Percentiles rank a stretch among this genome's conserved stretches.
Evolutionary conservation across 1,284 basidiomycete species (phyloP).

Genomic region (Ganoderma lucidum): DNA sequence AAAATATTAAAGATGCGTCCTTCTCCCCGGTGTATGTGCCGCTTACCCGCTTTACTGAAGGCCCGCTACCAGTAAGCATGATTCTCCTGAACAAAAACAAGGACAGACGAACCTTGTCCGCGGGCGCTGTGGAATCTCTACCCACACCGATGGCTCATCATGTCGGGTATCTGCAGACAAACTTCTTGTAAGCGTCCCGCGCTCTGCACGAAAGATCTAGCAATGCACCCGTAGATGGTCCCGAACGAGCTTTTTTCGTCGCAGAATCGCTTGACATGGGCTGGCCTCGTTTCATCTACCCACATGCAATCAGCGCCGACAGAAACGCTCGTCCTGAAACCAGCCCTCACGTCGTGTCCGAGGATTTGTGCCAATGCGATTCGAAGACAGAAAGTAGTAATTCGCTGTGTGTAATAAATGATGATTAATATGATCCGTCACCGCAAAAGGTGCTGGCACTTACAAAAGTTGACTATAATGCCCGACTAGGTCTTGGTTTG

Average conservation of each 20-base stretch:
- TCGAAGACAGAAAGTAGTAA: neutral
- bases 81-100: neutral
- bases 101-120: neutral
- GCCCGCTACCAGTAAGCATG: neutral
- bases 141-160: conserved; percentile 18
- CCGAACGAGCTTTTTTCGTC: neutral
- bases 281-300: conserved; percentile 2
- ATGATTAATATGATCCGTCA: neutral
- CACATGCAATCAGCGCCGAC: neutral
- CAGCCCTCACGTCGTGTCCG: neutral
- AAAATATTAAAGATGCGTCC: neutral
- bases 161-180: neutral
- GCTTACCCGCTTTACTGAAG: neutral
- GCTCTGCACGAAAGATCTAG: no score
- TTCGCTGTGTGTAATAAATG: neutral
- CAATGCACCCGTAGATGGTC: neutral
- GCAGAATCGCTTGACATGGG: neutral
- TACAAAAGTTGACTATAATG: neutral
- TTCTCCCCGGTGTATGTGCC: neutral
- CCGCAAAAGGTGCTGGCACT: neutral
- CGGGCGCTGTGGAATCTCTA: conserved; percentile 11
- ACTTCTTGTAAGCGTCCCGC: neutral
- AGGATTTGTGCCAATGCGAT: neutral
- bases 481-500: neutral
- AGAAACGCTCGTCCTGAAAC: neutral